phyloP scores from a whole-genome alignment of 1,284 basidiomycete genomes.

The Tilletia setariae region DNA sequence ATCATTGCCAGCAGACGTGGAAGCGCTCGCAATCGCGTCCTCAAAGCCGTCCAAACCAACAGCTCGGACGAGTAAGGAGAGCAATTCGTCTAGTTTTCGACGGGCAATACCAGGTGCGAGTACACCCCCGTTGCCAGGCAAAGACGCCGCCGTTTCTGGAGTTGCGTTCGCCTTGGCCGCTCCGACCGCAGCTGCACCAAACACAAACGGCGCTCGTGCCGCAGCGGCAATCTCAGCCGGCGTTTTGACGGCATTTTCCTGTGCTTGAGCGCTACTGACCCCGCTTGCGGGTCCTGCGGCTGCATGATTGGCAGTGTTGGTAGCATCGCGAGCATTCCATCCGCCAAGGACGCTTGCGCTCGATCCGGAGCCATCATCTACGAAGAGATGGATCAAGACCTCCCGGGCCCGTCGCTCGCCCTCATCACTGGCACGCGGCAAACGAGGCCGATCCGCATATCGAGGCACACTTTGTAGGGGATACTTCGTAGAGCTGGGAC shows the following conservation, averaged over 20 bases:
- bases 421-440: conserved; percentile 37
- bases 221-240: conserved; percentile 8
- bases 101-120: background rate
- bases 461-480: conserved; percentile 34
- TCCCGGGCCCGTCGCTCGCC: conserved; percentile 47
- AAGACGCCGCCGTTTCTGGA: background rate
- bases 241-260: background rate
- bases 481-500: no score
- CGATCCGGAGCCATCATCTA: conserved; percentile 30
- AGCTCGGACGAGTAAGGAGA: background rate
- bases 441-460: conserved; percentile 48
- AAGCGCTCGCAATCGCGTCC: background rate
- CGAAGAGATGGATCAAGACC: conserved; percentile 45
- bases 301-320: background rate
- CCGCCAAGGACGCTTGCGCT: conserved; percentile 5
- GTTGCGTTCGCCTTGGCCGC: background rate
- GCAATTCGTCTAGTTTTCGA: conserved; percentile 1
- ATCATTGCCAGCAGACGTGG: background rate
- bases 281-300: background rate
- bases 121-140: background rate
- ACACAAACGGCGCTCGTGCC: background rate
- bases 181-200: background rate
- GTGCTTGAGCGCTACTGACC: conserved; percentile 16
- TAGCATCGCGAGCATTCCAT: background rate
- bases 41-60: conserved; percentile 9